A percentile compares a stretch with the other conserved stretches of the same genome.
These are phyloP conservation scores for Henningerozyma blattae DNA, from an alignment of 805 yeast genomes.

Conservation along the genomic window DNA sequence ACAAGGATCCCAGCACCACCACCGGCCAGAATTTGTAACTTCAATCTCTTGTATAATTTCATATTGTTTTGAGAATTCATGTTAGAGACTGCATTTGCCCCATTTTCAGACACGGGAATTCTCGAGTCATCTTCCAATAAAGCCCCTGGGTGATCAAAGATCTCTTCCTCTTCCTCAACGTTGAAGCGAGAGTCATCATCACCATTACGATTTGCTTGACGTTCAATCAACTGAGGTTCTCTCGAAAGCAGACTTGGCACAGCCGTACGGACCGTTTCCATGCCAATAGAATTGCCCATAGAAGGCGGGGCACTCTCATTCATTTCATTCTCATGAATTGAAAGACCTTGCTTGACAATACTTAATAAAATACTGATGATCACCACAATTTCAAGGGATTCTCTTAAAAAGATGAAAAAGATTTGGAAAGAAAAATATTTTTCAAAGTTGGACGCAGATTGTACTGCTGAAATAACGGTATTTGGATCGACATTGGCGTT, in stretches of 20 bases:
- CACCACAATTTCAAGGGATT: conserved; percentile 65
- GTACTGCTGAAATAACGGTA: too few species aligned
- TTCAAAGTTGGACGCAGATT: too few species aligned
- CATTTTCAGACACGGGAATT: too few species aligned
- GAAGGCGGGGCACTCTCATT: not conserved
- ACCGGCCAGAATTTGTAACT: conserved; percentile 72
- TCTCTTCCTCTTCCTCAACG: conserved; percentile 3
- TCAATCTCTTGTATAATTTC: conserved; percentile 33
- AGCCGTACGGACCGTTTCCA: not conserved
- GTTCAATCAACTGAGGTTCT: too few species aligned
- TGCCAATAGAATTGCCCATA: not conserved
- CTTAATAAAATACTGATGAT: conserved; percentile 65
- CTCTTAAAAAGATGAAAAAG: conserved; percentile 61
- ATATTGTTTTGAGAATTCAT: too few species aligned
- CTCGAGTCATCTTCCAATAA: too few species aligned
- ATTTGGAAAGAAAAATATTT: conserved; percentile 59
- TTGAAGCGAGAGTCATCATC: not conserved
- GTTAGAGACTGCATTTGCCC: too few species aligned
- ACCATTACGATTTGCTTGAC: not conserved
- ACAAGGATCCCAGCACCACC: conserved; percentile 58
- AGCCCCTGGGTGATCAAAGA: conserved; percentile 1
- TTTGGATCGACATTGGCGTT: too few species aligned
- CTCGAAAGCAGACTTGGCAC: not conserved
- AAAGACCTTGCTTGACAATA: conserved; percentile 50
- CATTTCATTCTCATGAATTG: conserved; percentile 23